A percentile compares a stretch with the other conserved stretches of the same genome.
Conservation (phyloP, 2,329 filamentous ascomycete genomes). For the Ceratocystis alfenasii region DNA sequence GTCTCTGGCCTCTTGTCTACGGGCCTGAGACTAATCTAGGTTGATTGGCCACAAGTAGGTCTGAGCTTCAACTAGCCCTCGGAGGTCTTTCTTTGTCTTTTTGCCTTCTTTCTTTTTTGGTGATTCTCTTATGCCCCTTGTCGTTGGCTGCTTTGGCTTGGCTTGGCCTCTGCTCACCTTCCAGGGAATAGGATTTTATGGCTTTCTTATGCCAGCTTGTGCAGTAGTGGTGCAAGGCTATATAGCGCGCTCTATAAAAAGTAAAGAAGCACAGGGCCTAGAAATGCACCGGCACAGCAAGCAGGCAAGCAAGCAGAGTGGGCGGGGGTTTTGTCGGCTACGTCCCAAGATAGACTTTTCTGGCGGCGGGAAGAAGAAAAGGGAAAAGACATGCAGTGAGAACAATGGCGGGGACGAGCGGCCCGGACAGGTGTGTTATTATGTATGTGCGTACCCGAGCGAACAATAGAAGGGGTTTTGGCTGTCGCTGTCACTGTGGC, state of each 20-base stretch:
- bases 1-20: background rate
- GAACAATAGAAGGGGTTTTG: background rate
- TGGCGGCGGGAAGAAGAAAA: background rate
- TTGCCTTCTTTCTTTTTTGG: constrained; percentile 1
- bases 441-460: background rate
- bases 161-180: constrained; percentile 8
- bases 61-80: constrained; percentile 4
- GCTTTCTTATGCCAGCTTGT: constrained; percentile 1
- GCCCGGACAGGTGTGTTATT: background rate
- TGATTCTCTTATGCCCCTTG: background rate
- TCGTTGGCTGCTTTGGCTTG: no score
- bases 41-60: background rate
- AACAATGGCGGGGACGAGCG: background rate
- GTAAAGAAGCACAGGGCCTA: background rate
- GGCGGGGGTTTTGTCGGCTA: background rate
- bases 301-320: no score
- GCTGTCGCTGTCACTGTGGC: background rate
- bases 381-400: background rate
- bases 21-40: background rate
- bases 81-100: background rate
- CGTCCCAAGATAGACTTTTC: constrained; percentile 6
- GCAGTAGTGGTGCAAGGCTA: background rate
- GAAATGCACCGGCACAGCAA: background rate
- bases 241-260: constrained; percentile 5
- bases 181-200: background rate